Base-by-base conservation (phyloP, 495 filamentous ascomycete genomes). In the Parathielavia appendiculata region DNA sequence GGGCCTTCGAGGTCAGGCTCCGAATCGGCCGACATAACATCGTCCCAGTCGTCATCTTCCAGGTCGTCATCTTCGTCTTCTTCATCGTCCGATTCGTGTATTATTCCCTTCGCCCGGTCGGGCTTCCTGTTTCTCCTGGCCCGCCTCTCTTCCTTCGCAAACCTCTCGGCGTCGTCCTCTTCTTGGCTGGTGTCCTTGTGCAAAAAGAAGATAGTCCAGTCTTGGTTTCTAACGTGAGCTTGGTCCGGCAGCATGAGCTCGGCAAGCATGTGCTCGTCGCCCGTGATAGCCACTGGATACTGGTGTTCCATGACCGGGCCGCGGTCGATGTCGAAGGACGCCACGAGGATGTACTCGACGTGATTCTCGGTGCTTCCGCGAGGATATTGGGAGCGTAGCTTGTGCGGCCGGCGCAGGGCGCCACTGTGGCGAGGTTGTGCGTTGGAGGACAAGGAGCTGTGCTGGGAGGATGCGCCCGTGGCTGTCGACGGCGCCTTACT, bases 191-290 rank as follows among this genome's bases (percentile, higher is more conserved):
- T 88, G 69, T 97, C 95, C 69, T 97, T 97, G 68, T 97, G 93
- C 49, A 99, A 67, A 65, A 99, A 99, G 75, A 99, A 99, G 14
- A 97, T 95, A 35, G 93, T 99, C 93, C 93, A 99, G 71, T 99
- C 93, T 71, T 97, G 91, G 66, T 87, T 92, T 32, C 95, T 81
- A 36, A 92, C 86, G 74, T 99, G 93, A 26, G 92, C 90, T 71
- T 97, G 92, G 75, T 99, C 93, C 1, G 93, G 93, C 62, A 99
- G 79, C 93, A 99, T 99, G 69, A 99, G 83, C 73, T 97, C 93
- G 16, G 93, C 93, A 61, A 99, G 77, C 93, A 97, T 97, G 70
- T 86, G 76, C 75, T 97, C 93, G 60, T 99, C 92, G n/a, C 92
- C 91, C 56, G 90, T 96, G 63, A 99, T 97, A 41, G 92, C 81